phyloP scores from a whole-genome alignment of 1,284 basidiomycete genomes.

The Ustilago hordei region DNA sequence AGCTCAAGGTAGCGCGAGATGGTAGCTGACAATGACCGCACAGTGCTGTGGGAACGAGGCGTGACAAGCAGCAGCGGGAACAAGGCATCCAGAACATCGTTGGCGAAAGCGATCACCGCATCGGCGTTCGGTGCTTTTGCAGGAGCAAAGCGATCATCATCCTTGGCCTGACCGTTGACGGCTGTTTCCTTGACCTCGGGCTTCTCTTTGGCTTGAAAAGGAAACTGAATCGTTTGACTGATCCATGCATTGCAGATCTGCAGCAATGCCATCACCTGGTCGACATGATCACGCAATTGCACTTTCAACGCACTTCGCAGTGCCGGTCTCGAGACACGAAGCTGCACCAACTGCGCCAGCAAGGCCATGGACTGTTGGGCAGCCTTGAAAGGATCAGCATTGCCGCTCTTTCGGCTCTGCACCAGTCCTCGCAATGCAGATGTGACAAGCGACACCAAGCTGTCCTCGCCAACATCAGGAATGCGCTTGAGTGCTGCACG shows the following conservation, averaged over 20 bases:
- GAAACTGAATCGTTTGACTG: constrained; percentile 34
- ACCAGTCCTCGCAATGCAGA: constrained; percentile 27
- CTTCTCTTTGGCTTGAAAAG: constrained; percentile 12
- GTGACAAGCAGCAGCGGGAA: constrained; percentile 51
- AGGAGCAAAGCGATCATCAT: constrained; percentile 5
- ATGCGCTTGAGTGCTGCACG: constrained; percentile 30
- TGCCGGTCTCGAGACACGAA: constrained; percentile 37
- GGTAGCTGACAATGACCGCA: constrained; percentile 40
- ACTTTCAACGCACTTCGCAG: constrained; percentile 40
- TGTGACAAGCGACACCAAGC: constrained; percentile 24
- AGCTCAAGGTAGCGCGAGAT: constrained; percentile 37
- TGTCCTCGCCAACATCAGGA: constrained; percentile 34
- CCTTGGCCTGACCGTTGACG: neutral
- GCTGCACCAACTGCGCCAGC: constrained; percentile 25
- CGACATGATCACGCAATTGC: constrained; percentile 38
- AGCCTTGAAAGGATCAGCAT: constrained; percentile 12
- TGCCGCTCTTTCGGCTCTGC: constrained; percentile 10
- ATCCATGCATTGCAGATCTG: constrained; percentile 49
- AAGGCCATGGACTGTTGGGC: constrained; percentile 15
- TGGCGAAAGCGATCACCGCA: constrained; percentile 40
- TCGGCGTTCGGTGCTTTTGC: constrained; percentile 28
- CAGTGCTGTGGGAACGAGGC: constrained; percentile 31
- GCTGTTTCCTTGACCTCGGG: neutral
- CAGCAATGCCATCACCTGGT: constrained; percentile 37
- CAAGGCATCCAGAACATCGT: constrained; percentile 51